Conservation (phyloP, 768 basidiomycete genomes). For the Filobasidium floriforme region DNA sequence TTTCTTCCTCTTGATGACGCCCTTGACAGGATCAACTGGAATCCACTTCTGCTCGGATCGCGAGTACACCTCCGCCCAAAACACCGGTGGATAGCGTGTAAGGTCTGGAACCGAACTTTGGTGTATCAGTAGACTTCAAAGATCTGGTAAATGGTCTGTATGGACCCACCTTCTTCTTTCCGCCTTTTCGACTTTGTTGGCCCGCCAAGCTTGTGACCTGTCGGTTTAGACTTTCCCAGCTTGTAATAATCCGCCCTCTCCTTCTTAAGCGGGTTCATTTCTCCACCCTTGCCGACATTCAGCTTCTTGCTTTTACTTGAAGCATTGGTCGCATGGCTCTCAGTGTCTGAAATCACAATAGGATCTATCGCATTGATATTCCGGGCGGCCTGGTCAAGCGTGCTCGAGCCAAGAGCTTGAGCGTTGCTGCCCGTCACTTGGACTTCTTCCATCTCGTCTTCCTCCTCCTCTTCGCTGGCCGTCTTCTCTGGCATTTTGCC, state of each 20-base stretch:
- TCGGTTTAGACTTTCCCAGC: conserved; percentile 53
- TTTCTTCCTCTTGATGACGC: conserved; percentile 68
- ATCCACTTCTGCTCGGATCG: conserved; percentile 85
- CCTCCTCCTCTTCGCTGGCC: conserved; percentile 34
- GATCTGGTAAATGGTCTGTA: not conserved
- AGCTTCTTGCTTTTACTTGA: not conserved
- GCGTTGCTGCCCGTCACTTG: not conserved
- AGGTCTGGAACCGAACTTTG: conserved; percentile 26
- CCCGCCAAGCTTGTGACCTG: conserved; percentile 49
- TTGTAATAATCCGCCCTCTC: conserved; percentile 13
- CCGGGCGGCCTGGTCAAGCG: not conserved
- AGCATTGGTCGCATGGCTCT: not conserved
- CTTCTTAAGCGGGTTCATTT: conserved; percentile 7
- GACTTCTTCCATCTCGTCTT: conserved; percentile 35
- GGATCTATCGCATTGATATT: not conserved
- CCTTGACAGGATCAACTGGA: conserved; percentile 80
- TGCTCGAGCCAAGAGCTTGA: too few species aligned
- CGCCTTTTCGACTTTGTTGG: conserved; percentile 25
- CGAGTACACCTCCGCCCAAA: conserved; percentile 97
- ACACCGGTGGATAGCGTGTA: conserved; percentile 62
- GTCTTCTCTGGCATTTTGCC: conserved; percentile 28
- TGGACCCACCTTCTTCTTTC: conserved; percentile 28
- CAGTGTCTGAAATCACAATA: not conserved
- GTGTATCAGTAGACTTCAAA: not conserved
- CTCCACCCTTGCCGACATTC: not conserved